Evolutionary conservation across 768 basidiomycete genomes (phyloP), one percentile per base, ranked within the genome.

Genomic region (Lactarius sp.): DNA sequence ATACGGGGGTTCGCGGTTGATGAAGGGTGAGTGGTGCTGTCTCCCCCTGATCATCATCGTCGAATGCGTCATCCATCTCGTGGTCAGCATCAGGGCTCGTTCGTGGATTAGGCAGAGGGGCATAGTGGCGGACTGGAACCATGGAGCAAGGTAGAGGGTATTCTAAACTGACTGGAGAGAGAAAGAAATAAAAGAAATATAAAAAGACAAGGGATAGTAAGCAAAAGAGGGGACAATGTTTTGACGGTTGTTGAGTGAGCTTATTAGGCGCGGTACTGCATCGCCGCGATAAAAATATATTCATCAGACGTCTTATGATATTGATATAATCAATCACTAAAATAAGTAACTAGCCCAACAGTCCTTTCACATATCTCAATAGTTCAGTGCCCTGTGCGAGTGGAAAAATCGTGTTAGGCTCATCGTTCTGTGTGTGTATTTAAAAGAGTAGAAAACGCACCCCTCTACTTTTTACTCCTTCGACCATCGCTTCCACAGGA

Each of bases 1-100:
- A 16, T 74, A 75, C 31, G 72, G 60, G 50, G 54, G 66, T 65
- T 16, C 56, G 71, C 60, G 50, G 66, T 62, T 57, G 71, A 54
- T 64, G 64, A 63, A 58, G 55, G 37, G 77, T 79, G 52, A 79
- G 75, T 47, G 77, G 79, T 3, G 78, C 76, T 33, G 77, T 70
- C 60, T 73, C 71, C 20, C 54, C 57, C n/a, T 69, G 68, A 59
- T 78, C 72, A 12, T 81, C 79, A 61, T 86, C 84, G 37, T 81
- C 87, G 68, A 93, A 93, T 1, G 91, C 87, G 36, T 86, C 90
- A 69, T 90, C 83, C 71, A 93, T 83, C 73, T 92, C 90, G 66
- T 81, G 78, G 57, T 79, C 78, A 33, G 76, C 76, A 56, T 76
- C 78, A 65, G 75, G 79, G 69, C 73, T 73, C 37, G 78, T 77